Base-by-base conservation (phyloP, 2,329 filamentous ascomycete genomes). In the Alternaria ventricosa region DNA sequence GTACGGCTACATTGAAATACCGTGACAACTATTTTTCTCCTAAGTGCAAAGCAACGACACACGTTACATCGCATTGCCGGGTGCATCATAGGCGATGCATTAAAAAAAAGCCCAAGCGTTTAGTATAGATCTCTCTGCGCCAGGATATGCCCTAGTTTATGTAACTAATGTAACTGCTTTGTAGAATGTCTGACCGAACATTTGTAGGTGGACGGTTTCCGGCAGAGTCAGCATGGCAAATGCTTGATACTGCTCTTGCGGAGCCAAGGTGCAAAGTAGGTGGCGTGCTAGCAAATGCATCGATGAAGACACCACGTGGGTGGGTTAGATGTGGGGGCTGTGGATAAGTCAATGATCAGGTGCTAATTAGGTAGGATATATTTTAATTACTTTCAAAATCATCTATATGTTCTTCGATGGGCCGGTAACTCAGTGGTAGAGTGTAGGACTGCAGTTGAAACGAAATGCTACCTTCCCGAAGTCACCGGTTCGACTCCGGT, bases 341-440 rank as follows among this genome's bases (percentile, higher is more conserved):
- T 33, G 6, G 12, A 30, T 30, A 6, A 30, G 28, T 30, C 28
- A 30, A 30, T 30, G 28, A 30, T 30, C 28, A 3, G 28, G 5
- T 11, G 0, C 2, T 1, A 6, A 30, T 13, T 13, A 6, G 13
- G 5, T 30, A 30, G 12, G 5, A 13, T 30, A 30, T 30, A 30
- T 30, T 30, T 30, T 13, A 3, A 13, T 3, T 30, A 30, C 13
- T 33, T 33, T 33, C 13, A 33, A 8, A 33, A 33, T 33, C 13
- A 1, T 33, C 30, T 4, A 33, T 1, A 33, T 33, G 12, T 15
- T 15, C 30, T 33, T 33, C 30, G 27, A 22, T n/a, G 56, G 50
- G 61, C 61, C 22, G 55, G 56, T 63, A 60, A 60, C 60, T 63
- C 55, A 63, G 55, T 63, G 60, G 60, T 63, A 63, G 60, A 63